Percentiles rank a stretch among this genome's conserved stretches.
These are phyloP conservation scores for Metschnikowia reukaufii DNA, from an alignment of 805 yeast genomes.

Conservation along the genomic window DNA sequence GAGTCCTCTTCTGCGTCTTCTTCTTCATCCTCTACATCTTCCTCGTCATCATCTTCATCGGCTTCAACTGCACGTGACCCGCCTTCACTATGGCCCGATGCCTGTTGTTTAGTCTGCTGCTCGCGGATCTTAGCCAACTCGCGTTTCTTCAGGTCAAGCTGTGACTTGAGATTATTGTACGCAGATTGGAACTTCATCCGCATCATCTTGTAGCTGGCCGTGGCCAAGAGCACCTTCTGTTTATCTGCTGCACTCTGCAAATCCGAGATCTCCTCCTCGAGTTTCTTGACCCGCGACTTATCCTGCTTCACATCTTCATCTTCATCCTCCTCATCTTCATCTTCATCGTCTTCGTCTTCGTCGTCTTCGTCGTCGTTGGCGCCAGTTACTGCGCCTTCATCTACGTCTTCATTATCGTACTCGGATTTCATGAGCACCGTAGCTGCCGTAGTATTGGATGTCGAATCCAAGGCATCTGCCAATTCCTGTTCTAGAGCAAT, in stretches of 20 bases:
- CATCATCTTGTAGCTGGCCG: conserved; percentile 81
- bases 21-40: conserved; percentile 10
- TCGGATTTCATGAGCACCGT: conserved; percentile 22
- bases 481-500: conserved; percentile 57
- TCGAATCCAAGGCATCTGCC: conserved; percentile 52
- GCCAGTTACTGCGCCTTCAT: conserved; percentile 7
- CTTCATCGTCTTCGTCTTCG: conserved; percentile 53
- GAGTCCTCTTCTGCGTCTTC: conserved; percentile 10
- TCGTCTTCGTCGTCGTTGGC: conserved; percentile 19
- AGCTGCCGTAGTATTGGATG: conserved; percentile 21
- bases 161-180: conserved; percentile 72
- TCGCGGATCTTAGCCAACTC: conserved; percentile 22
- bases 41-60: conserved; percentile 14
- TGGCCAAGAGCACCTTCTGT: conserved; percentile 68
- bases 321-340: conserved; percentile 48
- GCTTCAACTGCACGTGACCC: conserved; percentile 1
- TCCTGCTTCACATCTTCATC: conserved; percentile 53
- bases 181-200: conserved; percentile 82
- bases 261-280: conserved; percentile 84
- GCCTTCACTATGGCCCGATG: neutral
- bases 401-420: conserved; percentile 16
- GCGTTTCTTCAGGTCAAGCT: conserved; percentile 65
- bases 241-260: conserved; percentile 72
- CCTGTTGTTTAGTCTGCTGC: conserved; percentile 16
- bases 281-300: conserved; percentile 56